Evolutionary conservation across 140 eudicot species (phyloP), one percentile per base, ranked within the genome.

Genomic region (Anethum foeniculum): DNA sequence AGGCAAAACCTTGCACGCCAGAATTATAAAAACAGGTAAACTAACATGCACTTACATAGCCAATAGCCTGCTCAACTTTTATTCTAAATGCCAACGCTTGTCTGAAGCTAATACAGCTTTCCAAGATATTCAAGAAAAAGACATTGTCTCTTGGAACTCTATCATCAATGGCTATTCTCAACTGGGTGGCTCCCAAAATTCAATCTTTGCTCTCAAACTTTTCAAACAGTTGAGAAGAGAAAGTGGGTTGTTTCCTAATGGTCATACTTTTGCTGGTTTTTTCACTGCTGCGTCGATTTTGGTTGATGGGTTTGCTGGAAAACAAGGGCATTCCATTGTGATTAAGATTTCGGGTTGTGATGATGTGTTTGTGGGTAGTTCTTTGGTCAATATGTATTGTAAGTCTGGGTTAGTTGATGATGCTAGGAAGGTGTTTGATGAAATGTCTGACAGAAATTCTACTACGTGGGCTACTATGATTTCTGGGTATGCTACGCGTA

Each of bases 381-480:
- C 97, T 75, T 77, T 92, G 87, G 47, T 94, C 56, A 94, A 92
- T 71, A 80, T 89, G 86, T 94, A 94, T 56, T 92, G 98, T 64
- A 94, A 94, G 62, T 52, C 87, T 13, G 96, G 94, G 60, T 56
- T 81, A 23, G 80, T 89, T 28, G 32, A 60, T 0, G 90, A 92
- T 49, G 98, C 89, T 5, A 90, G 97, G 1, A 89, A 89, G 80
- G 87, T 94, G 93, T 94, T 94, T 48, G 98, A 94, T 86, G 85
- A 83, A 85, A 90, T 92, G 98, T 86, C 91, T 6, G 88, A 82
- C 47, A 92, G 89, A 75, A 92, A 92, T 81, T 90, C 97, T 14
- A 80, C 90, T 56, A 71, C 98, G 30, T 94, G 97, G 97, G 91
- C 95, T 54, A 92, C 97, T 0, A 85, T 94, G 92, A 86, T 90